Evolutionary conservation across 768 basidiomycete species (phyloP).

Genomic region (Aureoboletus auriporus): DNA sequence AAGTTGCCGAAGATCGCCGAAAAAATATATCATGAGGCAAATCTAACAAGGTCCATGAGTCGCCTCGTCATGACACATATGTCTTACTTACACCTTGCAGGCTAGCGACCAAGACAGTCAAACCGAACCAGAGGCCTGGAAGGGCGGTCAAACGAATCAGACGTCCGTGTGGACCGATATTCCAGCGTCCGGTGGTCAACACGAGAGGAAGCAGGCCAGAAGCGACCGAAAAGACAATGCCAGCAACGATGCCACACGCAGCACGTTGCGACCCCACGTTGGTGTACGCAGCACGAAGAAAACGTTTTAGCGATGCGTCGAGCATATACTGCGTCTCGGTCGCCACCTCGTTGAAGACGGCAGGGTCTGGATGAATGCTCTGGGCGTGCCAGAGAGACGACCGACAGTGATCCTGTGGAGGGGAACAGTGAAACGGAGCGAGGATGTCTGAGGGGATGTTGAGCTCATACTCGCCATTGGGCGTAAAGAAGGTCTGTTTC

Average conservation of each 20-base stretch:
- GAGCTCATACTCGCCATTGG: slow-evolving; percentile 67
- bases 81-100: slow-evolving; percentile 53
- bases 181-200: slow-evolving; percentile 41
- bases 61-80: neutral
- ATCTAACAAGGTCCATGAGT: slow-evolving; percentile 27
- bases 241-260: slow-evolving; percentile 65
- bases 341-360: slow-evolving; percentile 56
- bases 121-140: slow-evolving; percentile 68
- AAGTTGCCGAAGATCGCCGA: slow-evolving; percentile 75
- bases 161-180: slow-evolving; percentile 30
- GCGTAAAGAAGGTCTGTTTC: slow-evolving; percentile 77
- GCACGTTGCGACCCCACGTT: slow-evolving; percentile 67
- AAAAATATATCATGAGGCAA: slow-evolving; percentile 74
- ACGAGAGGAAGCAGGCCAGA: slow-evolving; percentile 51
- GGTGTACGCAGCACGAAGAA: slow-evolving; percentile 64
- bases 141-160: slow-evolving; percentile 59
- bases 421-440: slow-evolving; percentile 49
- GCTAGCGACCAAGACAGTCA: slow-evolving; percentile 58
- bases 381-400: slow-evolving; percentile 24
- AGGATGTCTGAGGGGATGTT: slow-evolving; percentile 64
- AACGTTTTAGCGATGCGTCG: slow-evolving; percentile 58
- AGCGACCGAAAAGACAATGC: slow-evolving; percentile 44
- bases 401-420: slow-evolving; percentile 17
- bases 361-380: slow-evolving; percentile 57
- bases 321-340: slow-evolving; percentile 57